phyloP scores from a whole-genome alignment of 1,139 yeast genomes.

The Geotrichum aggregatum region DNA sequence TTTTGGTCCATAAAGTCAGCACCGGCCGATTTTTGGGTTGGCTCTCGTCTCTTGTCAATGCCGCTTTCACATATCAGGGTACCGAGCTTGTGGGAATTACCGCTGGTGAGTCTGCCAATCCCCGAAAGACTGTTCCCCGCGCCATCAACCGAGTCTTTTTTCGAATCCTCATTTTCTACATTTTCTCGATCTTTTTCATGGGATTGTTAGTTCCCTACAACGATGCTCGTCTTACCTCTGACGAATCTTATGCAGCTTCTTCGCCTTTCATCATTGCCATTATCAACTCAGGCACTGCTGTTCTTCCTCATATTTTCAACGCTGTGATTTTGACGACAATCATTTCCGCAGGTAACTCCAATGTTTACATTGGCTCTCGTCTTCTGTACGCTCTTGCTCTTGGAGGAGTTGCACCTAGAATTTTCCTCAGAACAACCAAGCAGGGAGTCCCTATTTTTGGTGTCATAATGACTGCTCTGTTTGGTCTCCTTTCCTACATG shows the following conservation, averaged over 20 bases:
- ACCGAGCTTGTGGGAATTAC: slow-evolving; percentile 73
- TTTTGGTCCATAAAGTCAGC: slow-evolving; percentile 47
- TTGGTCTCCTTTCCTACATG: slow-evolving; percentile 67
- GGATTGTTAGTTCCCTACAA: slow-evolving; percentile 67
- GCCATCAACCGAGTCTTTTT: slow-evolving; percentile 73
- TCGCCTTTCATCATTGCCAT: slow-evolving; percentile 70
- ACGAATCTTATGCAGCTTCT: slow-evolving; percentile 56
- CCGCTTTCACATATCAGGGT: slow-evolving; percentile 74
- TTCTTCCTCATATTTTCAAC: slow-evolving; percentile 57
- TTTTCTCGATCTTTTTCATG: slow-evolving; percentile 57
- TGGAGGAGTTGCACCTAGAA: slow-evolving; percentile 63
- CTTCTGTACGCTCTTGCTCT: slow-evolving; percentile 62
- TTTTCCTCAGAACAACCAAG: slow-evolving; percentile 66
- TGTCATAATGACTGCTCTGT: slow-evolving; percentile 44
- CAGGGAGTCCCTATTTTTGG: slow-evolving; percentile 71
- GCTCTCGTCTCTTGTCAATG: slow-evolving; percentile 57
- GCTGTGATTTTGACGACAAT: slow-evolving; percentile 68
- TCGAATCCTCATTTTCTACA: slow-evolving; percentile 69
- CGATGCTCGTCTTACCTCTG: slow-evolving; percentile 45
- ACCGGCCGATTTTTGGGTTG: slow-evolving; percentile 52
- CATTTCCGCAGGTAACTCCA: slow-evolving; percentile 78
- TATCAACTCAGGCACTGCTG: slow-evolving; percentile 60
- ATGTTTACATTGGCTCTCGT: slow-evolving; percentile 74
- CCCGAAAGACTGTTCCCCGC: slow-evolving; percentile 69
- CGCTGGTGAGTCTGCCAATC: slow-evolving; percentile 73